Evolutionary conservation across 2,329 filamentous ascomycete species (phyloP), one percentile per base, ranked within the genome.

Genomic region (Diaporthe nobilis): DNA sequence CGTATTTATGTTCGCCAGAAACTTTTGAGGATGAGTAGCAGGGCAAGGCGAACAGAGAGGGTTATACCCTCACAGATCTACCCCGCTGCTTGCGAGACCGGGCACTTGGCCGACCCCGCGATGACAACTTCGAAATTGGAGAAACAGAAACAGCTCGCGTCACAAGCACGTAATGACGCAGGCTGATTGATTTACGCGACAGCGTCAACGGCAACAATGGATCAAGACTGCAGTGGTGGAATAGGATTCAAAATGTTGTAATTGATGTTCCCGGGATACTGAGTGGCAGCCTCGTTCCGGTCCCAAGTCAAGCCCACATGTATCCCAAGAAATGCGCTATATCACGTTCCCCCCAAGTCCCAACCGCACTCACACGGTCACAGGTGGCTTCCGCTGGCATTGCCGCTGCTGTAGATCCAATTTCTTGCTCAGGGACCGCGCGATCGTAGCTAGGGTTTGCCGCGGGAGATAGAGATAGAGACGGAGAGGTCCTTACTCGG

Each of bases 41-140:
- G 13, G 28, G 25, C 4, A 25, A 34, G 5, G 10, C 0, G 22
- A 2, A 2, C 7, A 25, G 0, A 9, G 22, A 68, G 65, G 65
- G 65, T 68, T 31, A 65, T 55, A 72, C 71, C 71, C 71, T 72
- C 2, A 13, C 17, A 1, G n/a, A 17, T 9, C n/a, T 42, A 55
- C 71, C 71, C 65, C 65, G 63, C 71, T 51, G 39, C 57, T 57
- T 67, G 70, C 73, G 73, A 77, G 20, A 49, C 63, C 70, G 75
- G 75, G 44, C 15, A 39, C 20, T 51, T 47, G 60, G 47, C 15
- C 22, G 31, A 75, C 75, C 75, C 75, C 73, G 75, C 75, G 53
- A 75, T 75, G 75, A 73, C 73, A 75, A 61, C 60, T 61, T 61
- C 44, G 31, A 51, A 44, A 55, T 61, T 68, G 60, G 47, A 42